Evolutionary conservation across 1,284 basidiomycete genomes (phyloP), one percentile per base, ranked within the genome.

Genomic region (Melampsora larici-populina): DNA sequence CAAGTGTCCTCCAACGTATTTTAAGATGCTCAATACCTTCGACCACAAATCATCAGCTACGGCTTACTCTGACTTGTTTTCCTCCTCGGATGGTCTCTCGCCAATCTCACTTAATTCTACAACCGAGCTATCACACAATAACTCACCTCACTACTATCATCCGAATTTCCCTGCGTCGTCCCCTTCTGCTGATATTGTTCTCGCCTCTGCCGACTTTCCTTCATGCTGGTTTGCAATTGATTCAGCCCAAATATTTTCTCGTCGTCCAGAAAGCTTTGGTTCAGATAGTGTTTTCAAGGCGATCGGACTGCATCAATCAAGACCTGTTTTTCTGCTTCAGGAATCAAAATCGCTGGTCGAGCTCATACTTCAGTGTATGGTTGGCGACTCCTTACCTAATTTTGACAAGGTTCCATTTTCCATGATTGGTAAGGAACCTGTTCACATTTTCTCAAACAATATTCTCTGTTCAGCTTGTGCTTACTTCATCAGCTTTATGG

Each of bases 301-400:
- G 21, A 58, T 58, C 26, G 55, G 55, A 7, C 26, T 58, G 7
- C 55, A 58, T 29, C 55, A 58, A 5, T 58, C 55, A 58, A 4
- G 62, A 3, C 62, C 62, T 9, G 33, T 64, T 17, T 29, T 33
- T 36, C 18, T 21, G 5, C 62, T 64, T 7, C 26, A 29, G 8
- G 62, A 64, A 29, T 11, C 26, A 31, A 29, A 36, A 21, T 29
- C 26, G 21, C n/a, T 64, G 3, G n/a, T 64, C 17, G 62, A 64
- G 62, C 62, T 64, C 33, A 31, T 64, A 64, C 33, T 64, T 21
- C 62, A 64, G 33, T 64, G 62, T 64, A 29, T 64, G 29, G 62
- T 31, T 29, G 29, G 29, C 7, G 62, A 64, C 29, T 64, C 26
- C 21, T 36, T 64, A 21, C 62, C 62, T 21, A 29, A 64, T 17